Conservation (phyloP, 108 stramenopile species). For the Cylindrotheca closterium region DNA sequence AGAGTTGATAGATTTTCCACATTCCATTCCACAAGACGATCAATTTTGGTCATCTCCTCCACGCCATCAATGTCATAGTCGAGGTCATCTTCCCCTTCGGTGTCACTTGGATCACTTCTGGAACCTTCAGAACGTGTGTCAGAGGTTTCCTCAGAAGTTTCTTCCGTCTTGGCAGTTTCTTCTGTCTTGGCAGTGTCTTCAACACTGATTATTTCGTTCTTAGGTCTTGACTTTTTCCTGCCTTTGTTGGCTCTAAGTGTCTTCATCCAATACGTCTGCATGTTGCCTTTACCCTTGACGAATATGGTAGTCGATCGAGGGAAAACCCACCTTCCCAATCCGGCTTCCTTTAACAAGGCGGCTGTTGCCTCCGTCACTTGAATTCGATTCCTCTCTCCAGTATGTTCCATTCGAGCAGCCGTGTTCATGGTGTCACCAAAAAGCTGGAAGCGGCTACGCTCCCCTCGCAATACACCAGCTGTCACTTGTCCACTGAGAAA, state of each 20-base stretch:
- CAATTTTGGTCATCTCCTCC: no score
- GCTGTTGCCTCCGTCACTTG: slow-evolving; percentile 51
- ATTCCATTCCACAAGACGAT: no score
- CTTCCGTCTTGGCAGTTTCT: neutral
- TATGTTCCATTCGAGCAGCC: no score
- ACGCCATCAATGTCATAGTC: no score
- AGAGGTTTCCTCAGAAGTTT: neutral
- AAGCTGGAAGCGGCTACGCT: no score
- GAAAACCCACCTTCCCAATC: slow-evolving; percentile 21
- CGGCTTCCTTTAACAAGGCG: slow-evolving; percentile 24
- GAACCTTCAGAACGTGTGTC: no score
- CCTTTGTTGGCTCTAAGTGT: neutral
- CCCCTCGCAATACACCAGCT: no score
- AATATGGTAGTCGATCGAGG: slow-evolving; percentile 1
- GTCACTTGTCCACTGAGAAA: no score
- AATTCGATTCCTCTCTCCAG: no score
- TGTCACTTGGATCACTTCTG: no score
- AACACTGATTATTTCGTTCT: neutral
- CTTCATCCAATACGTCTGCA: slow-evolving; percentile 11
- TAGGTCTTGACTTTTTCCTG: neutral
- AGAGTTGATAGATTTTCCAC: neutral
- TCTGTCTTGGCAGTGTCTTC: neutral
- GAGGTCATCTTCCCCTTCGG: no score
- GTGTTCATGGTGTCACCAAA: no score
- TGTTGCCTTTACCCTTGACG: slow-evolving; percentile 21